These are phyloP conservation scores for Lathyrus oleraceus DNA, from an alignment of 306 rosid species.

Conservation along the genomic window DNA sequence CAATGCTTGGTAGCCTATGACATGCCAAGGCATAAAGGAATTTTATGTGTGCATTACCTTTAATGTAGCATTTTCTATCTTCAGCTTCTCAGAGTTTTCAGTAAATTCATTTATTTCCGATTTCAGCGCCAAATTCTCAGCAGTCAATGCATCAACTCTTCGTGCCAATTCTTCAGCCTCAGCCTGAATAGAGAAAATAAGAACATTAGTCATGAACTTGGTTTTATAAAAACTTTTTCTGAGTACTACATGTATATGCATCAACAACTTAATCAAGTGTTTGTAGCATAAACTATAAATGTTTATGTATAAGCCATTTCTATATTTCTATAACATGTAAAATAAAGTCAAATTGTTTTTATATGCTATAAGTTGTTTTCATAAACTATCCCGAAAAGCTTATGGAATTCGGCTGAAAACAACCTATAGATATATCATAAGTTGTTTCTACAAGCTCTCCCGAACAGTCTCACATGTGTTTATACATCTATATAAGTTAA, in stretches of 20 bases:
- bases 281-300: not conserved
- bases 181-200: slow-evolving; percentile 52
- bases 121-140: slow-evolving; percentile 63
- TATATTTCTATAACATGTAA: not conserved
- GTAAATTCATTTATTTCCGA: slow-evolving; percentile 64
- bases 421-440: not conserved
- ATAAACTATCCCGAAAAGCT: not conserved
- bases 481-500: not conserved
- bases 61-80: slow-evolving; percentile 70
- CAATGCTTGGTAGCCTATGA: not conserved
- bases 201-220: slow-evolving; percentile 26
- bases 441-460: not conserved
- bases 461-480: not conserved
- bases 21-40: not conserved
- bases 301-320: not conserved
- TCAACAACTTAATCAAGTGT: not conserved
- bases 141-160: slow-evolving; percentile 63
- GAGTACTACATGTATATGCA: not conserved
- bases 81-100: slow-evolving; percentile 67
- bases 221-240: not conserved
- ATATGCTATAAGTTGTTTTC: not conserved
- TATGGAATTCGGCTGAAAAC: not conserved
- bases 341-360: not conserved
- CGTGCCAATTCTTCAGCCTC: slow-evolving; percentile 82
- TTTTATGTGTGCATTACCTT: slow-evolving; percentile 47